Base-by-base conservation (phyloP, 768 basidiomycete genomes). In the Rhizopogon roseolus region DNA sequence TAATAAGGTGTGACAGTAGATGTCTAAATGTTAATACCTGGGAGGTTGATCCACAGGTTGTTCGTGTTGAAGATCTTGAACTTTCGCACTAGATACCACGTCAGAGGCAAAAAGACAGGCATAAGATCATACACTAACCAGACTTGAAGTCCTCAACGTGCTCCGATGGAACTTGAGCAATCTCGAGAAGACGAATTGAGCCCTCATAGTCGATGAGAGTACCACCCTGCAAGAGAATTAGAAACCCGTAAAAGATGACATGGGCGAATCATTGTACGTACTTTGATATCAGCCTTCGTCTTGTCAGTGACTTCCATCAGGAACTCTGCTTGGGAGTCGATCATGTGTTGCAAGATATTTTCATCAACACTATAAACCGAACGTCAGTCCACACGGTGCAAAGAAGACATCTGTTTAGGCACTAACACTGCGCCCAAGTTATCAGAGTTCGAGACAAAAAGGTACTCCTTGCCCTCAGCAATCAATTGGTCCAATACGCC, bases 1-100 rank as follows among this genome's bases (percentile, higher is more conserved):
- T 52, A 64, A 38, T 7, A 19, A 16, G n/a, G 13, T 11, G 2
- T 6, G 14, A 1, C 44, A 39, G 29, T 37, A 37, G 50, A 48
- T 34, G 49, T 46, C 13, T 13, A 6, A 44, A 52, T 10, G 25
- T 19, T 10, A 43, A 49, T 36, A 73, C 76, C 76, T 64, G 70
- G 72, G 45, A 82, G 68, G 61, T 81, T 73, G 63, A 80, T 72
- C 78, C 79, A 85, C 51, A 84, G 64, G 63, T 84, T 85, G 71
- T 86, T 86, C 25, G 84, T 84, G 71, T 86, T 86, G 79, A 88
- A 85, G 62, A 85, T 83, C 75, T 88, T 86, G 81, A 92, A 92
- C 68, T 86, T 88, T 58, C 86, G 78, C 41, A 85, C 74, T 63
- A 52, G 8, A 27, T 14, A 53, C 8, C 1, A 44, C 38, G 10